Evolutionary conservation across 2,329 filamentous ascomycete genomes (phyloP), one percentile per base, ranked within the genome.

Genomic region (Rhynchosporium secalis): DNA sequence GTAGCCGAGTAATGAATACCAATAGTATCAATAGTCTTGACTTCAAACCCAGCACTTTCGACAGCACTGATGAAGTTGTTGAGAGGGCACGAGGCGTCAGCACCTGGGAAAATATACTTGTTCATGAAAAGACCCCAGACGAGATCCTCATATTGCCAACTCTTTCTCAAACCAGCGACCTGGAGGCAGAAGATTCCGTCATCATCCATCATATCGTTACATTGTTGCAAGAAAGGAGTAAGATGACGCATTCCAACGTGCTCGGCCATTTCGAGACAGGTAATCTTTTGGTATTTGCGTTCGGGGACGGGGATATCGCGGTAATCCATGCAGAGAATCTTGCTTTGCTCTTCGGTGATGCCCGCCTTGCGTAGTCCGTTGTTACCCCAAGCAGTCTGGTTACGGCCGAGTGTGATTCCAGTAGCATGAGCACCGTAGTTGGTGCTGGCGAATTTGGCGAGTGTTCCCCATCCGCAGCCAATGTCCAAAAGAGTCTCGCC

Each of bases 111-210:
- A 76, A 98, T 84, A 78, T 98, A 96, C 82, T 96, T 97, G 88
- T 98, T 98, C 92, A 98, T 96, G 85, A 97, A 98, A 52, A 98
- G 84, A 76, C 95, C 95, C 95, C 95, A 98, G 77, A 94, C 90
- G 57, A 97, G 85, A 79, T 98, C 94, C 82, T 98, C 93, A 75
- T 96, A 98, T 78, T 98, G 95, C 95, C 95, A 98, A 67, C 84
- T 82, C 81, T 96, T 96, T 71, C 95, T 89, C 65, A 99, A 85
- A 79, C 95, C 95, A 71, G 94, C 92, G 72, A 96, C 92, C 78
- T 98, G 95, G 65, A 98, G 83, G 85, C 95, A 97, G 82, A 98
- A 96, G 69, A 92, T 86, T 76, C 95, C 95, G 69, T 98, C 92
- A 69, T 98, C 95, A 66, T 97, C 91, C 60, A 98, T 87, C 92